Conservation (phyloP, 768 basidiomycete species). For the Daedalea quercina region DNA sequence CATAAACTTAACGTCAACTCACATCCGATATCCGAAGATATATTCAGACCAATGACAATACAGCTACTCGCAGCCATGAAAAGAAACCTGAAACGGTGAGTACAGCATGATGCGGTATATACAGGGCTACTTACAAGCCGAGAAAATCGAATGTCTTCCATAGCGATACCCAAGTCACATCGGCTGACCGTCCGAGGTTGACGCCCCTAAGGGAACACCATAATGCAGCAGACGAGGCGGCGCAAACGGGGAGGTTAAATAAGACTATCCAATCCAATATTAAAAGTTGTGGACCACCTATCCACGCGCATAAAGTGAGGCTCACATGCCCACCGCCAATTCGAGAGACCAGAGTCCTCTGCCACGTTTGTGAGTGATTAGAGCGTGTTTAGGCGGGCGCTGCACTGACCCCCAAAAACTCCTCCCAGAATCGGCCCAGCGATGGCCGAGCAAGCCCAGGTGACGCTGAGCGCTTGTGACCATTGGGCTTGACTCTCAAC, state of each 20-base stretch:
- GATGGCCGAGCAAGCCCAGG: conserved; percentile 82
- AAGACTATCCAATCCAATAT: conserved; percentile 57
- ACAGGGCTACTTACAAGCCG: conserved; percentile 55
- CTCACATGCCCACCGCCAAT: conserved; percentile 87
- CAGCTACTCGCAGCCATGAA: conserved; percentile 73
- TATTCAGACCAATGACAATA: conserved; percentile 76
- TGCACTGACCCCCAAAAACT: conserved; percentile 61
- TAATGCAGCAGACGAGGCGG: conserved; percentile 52
- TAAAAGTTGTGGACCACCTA: background rate
- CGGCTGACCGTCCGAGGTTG: conserved; percentile 34
- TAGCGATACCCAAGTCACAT: conserved; percentile 53
- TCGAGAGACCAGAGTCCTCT: conserved; percentile 26
- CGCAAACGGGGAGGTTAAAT: conserved; percentile 74
- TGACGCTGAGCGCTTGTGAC: conserved; percentile 80
- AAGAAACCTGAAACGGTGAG: conserved; percentile 38
- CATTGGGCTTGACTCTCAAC: conserved; percentile 66
- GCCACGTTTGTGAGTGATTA: conserved; percentile 6
- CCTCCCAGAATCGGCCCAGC: conserved; percentile 83
- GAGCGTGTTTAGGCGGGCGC: background rate
- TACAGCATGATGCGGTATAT: background rate
- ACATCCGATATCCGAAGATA: conserved; percentile 66
- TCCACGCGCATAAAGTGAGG: conserved; percentile 5
- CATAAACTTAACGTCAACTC: conserved; percentile 24
- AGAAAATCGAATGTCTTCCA: conserved; percentile 62
- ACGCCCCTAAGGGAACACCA: conserved; percentile 54